Evolutionary conservation across 768 basidiomycete genomes (phyloP).

Genomic region (Kwoniella pini): DNA sequence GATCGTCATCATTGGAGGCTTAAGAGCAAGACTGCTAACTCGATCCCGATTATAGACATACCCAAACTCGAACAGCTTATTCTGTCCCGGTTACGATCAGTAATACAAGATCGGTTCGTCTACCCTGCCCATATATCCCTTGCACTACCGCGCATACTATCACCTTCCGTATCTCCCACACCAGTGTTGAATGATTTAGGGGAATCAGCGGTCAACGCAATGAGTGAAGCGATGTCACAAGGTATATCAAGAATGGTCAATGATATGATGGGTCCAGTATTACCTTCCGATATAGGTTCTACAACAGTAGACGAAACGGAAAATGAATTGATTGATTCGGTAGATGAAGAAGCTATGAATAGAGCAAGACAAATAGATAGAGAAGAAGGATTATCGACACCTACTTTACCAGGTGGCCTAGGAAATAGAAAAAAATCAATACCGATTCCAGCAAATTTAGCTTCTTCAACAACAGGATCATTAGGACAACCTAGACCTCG

Average conservation of each 20-base stretch:
- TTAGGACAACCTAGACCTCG: conserved; percentile 2
- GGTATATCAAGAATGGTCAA: conserved; percentile 33
- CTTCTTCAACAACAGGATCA: conserved; percentile 10
- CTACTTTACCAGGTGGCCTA: neutral
- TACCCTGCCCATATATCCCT: conserved; percentile 46
- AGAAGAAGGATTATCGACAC: conserved; percentile 5
- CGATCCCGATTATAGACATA: conserved; percentile 62
- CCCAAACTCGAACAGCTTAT: conserved; percentile 97
- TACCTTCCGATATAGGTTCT: conserved; percentile 1
- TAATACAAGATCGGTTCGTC: conserved; percentile 57
- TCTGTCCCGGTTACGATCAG: conserved; percentile 73
- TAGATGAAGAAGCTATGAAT: neutral
- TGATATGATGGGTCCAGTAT: conserved; percentile 21
- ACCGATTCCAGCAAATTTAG: conserved; percentile 38
- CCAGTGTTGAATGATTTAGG: conserved; percentile 41
- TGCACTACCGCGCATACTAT: conserved; percentile 43
- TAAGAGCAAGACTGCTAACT: neutral
- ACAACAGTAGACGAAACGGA: conserved; percentile 8
- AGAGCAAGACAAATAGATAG: conserved; percentile 18
- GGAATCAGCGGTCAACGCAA: conserved; percentile 35
- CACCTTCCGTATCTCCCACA: conserved; percentile 32
- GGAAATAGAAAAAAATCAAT: conserved; percentile 20
- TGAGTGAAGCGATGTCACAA: conserved; percentile 33
- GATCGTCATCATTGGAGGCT: too few species aligned
- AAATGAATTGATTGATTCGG: conserved; percentile 1